Base-by-base conservation (phyloP, 805 yeast species). In the Yarrowia keelungensis region DNA sequence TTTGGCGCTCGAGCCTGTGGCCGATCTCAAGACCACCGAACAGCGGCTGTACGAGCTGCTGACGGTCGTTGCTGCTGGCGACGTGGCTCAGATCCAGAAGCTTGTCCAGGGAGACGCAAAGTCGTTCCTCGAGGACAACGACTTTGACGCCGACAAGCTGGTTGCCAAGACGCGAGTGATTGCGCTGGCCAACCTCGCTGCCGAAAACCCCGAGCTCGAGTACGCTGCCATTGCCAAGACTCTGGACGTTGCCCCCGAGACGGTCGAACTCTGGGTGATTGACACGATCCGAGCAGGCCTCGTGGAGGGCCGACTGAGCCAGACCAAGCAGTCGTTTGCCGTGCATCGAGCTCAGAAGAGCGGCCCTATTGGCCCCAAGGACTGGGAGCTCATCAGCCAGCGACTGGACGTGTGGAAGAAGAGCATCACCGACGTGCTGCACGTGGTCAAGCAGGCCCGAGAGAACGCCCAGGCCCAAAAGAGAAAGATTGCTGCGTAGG, bases 201-300 rank as follows among this genome's bases (percentile, higher is more conserved):
- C 71, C 39, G 35, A 64, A 42, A 35, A 71, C 43, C 38, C 67
- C 26, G 71, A 72, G 43, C 71, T 81, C 12, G 22, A 75, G 10
- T 81, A 80, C 71, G 67, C 71, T n/a, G 73, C 70, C 26, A 77
- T 81, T 66, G 75, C 79, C 19, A 58, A 67, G 16, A 74, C 76
- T 14, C 72, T 80, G 22, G 75, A 73, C 36, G 73, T 80, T 19
- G 70, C 75, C 16, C 76, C 69, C 35, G 71, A 71, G 16, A 77
- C 76, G 49, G 80, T 81, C 32, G 84, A 81, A 74, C 51, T 74
- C 41, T 76, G 81, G 75, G 75, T 81, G 43, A 79, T 81, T 59
- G 82, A 81, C 66, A 79, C 81, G 39, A 78, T 81, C 70, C 77
- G 81, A 69, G 80, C 81, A 3, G 81, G 81, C 7, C 77, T 81